Evolutionary conservation across 2,329 filamentous ascomycete species (phyloP), one percentile per base, ranked within the genome.

Genomic region (Aspergillus floridensis): DNA sequence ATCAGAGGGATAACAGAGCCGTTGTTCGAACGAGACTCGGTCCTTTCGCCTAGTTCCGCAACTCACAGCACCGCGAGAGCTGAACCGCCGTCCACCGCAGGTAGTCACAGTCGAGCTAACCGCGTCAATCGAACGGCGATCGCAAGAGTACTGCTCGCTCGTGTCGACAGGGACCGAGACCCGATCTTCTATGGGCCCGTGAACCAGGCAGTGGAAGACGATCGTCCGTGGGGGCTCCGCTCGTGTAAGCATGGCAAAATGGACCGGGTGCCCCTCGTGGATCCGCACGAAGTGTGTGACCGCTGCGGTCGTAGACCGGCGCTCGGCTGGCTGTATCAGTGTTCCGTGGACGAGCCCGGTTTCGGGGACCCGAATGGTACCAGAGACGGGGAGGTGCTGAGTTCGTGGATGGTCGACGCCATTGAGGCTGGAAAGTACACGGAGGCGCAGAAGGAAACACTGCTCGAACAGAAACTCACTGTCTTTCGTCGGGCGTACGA

Each of bases 251-350:
- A 93, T 69, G 76, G 86, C 49, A 86, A 82, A 57, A 87, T 92
- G 82, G 84, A 85, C 10, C 85, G 88, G 29, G 73, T 91, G 49
- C 90, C 65, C 58, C 71, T 70, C 53, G 53, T 65, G 2, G 60
- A 87, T 66, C 82, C 82, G 35, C 59, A 75, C 21, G 70, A 79
- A 29, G 68, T 72, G 19, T 95, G 91, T 74, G 75, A 81, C 7
- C 69, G 80, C 24, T 95, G 91, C 67, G 76, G 77, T 44, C 75
- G 76, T 46, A 72, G 74, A 1, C 84, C 88, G 0, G 75, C 80
- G 16, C 80, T 88, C 56, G 89, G 89, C 26, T 95, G 88, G 84
- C 76, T 95, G 22, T 95, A 91, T 72, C 80, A 83, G 60, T 95
- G 91, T 73, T 84, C 81, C 12, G 85, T 90, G 70, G 89, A 92